Base-by-base conservation (phyloP, 2,329 filamentous ascomycete genomes). In the Massarina eburnea region DNA sequence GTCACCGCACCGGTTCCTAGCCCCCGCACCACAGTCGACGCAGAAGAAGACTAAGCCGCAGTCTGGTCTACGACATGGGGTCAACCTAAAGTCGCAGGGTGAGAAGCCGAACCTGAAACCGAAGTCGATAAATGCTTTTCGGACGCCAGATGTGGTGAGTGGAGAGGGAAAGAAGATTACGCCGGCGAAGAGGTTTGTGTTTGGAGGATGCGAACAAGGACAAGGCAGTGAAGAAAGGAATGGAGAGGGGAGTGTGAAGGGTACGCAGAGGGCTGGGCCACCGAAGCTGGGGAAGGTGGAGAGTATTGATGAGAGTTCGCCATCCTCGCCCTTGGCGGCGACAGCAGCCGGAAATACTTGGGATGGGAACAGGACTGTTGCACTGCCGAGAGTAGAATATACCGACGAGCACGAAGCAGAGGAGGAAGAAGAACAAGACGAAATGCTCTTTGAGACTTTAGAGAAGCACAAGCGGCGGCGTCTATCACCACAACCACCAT, bases 1-100 rank as follows among this genome's bases (percentile, higher is more conserved):
- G 43, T 67, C 64, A 45, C 64, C 65, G 43, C 63, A 66, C 54
- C 62, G 66, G 51, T 68, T 67, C 61, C 35, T 64, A 51, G 55
- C 59, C 9, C 54, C 52, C n/a, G 49, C 45, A 17, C 36, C 55
- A 14, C 47, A 45, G 12, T 44, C 56, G 3, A 49, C 50, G 18
- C 55, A 55, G 27, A 59, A 56, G 26, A 58, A 56, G 22, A 18
- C 51, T 1, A 58, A 51, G 37, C 58, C 59, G 9, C 55, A 38
- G 14, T 62, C 63, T 3, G 46, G 43, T 21, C 54, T 66, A n/a
- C 58, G 59, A 21, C 54, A 66, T 46, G 46, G 36, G 14, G 36
- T 58, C 39, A 33, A 47, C 18, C 39, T 52, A 14, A 57, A 54
- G 3, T 52, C 56, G 8, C 50, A 52, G 1, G 45, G n/a, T n/a